These are phyloP conservation scores for Cercospora nicotianae DNA, from an alignment of 2,329 filamentous ascomycete genomes.

Conservation along the genomic window DNA sequence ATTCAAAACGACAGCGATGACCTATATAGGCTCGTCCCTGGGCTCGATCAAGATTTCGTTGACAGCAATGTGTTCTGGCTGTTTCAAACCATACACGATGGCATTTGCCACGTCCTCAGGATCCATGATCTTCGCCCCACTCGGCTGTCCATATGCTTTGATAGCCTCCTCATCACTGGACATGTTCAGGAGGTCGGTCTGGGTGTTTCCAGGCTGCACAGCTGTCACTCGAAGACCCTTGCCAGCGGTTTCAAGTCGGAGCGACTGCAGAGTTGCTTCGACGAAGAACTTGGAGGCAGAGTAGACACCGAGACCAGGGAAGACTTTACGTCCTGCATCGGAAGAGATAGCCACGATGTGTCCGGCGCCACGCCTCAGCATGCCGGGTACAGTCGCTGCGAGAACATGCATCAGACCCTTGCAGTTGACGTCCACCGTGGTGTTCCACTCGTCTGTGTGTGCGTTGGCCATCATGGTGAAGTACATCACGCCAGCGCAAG, in stretches of 20 bases:
- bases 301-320: conserved; percentile 79
- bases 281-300: conserved; percentile 84
- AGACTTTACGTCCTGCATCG: conserved; percentile 77
- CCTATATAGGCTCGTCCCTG: conserved; percentile 69
- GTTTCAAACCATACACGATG: conserved; percentile 72
- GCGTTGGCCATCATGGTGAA: conserved; percentile 83
- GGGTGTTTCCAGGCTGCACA: conserved; percentile 75
- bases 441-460: conserved; percentile 73
- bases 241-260: conserved; percentile 74
- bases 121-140: conserved; percentile 72
- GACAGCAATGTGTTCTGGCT: conserved; percentile 73
- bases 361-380: conserved; percentile 67
- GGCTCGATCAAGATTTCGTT: conserved; percentile 81
- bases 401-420: conserved; percentile 76
- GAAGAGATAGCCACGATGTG: conserved; percentile 82
- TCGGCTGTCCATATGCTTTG: conserved; percentile 74
- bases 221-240: conserved; percentile 70
- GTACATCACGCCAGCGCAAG: conserved; percentile 83
- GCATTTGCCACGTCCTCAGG: conserved; percentile 70
- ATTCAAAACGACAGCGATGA: neutral
- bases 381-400: conserved; percentile 66
- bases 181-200: conserved; percentile 71
- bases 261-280: conserved; percentile 72
- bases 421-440: conserved; percentile 82
- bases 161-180: conserved; percentile 74